These are phyloP conservation scores for Fusarium albidum DNA, from an alignment of 2,329 filamentous ascomycete genomes.

Conservation along the genomic window DNA sequence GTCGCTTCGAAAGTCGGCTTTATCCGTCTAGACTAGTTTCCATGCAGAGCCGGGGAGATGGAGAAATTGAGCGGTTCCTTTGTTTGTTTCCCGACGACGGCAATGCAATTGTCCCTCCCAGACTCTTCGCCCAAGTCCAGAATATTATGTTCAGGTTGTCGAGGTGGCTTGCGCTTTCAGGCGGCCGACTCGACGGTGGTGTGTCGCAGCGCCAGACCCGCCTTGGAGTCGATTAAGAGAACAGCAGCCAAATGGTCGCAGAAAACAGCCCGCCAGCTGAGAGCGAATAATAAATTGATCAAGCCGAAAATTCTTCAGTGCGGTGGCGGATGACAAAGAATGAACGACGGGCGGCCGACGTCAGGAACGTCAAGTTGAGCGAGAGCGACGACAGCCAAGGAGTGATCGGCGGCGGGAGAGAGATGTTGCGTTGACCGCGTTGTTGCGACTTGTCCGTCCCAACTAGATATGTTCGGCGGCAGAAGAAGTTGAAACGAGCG, in stretches of 20 bases:
- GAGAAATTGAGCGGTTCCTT: too few relatives aligned
- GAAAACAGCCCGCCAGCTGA: background rate
- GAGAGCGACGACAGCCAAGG: constrained; percentile 28
- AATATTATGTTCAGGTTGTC: too few relatives aligned
- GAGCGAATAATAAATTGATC: constrained; percentile 2
- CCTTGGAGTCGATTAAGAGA: too few relatives aligned
- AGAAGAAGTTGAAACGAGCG: constrained; percentile 36
- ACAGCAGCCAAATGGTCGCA: too few relatives aligned
- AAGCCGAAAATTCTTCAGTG: background rate
- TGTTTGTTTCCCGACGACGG: background rate
- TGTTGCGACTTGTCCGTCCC: constrained; percentile 33
- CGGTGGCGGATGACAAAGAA: constrained; percentile 17
- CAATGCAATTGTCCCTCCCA: background rate
- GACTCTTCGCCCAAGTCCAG: background rate
- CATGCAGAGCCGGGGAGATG: constrained; percentile 21
- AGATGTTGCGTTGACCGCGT: constrained; percentile 30
- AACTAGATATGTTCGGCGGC: constrained; percentile 25
- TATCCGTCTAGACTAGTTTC: constrained; percentile 20
- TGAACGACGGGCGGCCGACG: constrained; percentile 18
- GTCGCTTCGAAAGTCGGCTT: constrained; percentile 20
- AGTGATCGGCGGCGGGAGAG: constrained; percentile 31
- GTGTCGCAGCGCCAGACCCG: too few relatives aligned
- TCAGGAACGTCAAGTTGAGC: constrained; percentile 26
- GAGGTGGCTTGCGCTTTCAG: too few relatives aligned
- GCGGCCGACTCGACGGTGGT: too few relatives aligned